Base-by-base conservation (phyloP, 23 red algal genomes). In the Gracilariopsis chorda region DNA sequence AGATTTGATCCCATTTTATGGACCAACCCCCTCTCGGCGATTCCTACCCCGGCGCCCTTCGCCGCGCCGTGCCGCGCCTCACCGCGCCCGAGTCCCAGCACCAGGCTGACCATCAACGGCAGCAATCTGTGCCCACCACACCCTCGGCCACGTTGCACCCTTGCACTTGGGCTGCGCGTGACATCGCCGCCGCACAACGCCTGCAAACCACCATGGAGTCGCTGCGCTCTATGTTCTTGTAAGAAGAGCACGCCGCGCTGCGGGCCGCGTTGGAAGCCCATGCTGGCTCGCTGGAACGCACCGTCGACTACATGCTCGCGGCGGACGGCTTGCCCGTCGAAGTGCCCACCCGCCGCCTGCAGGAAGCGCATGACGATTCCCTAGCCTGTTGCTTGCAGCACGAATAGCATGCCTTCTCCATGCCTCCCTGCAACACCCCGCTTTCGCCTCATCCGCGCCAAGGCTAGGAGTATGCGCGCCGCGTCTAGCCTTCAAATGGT, bases 201-300 rank as follows among this genome's bases (percentile, higher is more conserved):
- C n/a, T n/a, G n/a, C n/a, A n/a, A n/a, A n/a, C n/a, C n/a, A 47
- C 82, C 70, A 89, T 89, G 85, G 85, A 89, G 23, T 48, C 48
- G 13, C 57, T 89, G 13, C 46, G 65, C 21, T 67, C 85, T 28
- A 89, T 89, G 68, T 89, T 89, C 48, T 69, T 69, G 14, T 67
- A 89, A 48, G 37, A 42, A 24, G 85, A 89, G 68, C 32, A 21
- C 34, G 33, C 70, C 28, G 65, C 72, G 13, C 69, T 89, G 21
- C 69, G 78, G 40, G 85, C 85, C 51, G 72, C 85, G 21, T 42
- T 89, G 19, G 21, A 64, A 46, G 85, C 85, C 16, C 43, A 89
- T 57, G 69, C 57, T 42, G 55, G 55, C 40, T 89, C 85, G 4
- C 68, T 89, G 27, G 85, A 89, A 64, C 85, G 85, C 25, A 89